Percentiles rank a stretch among this genome's conserved stretches.
phyloP scores from a whole-genome alignment of 345 rosid species.

The Populus simonii region DNA sequence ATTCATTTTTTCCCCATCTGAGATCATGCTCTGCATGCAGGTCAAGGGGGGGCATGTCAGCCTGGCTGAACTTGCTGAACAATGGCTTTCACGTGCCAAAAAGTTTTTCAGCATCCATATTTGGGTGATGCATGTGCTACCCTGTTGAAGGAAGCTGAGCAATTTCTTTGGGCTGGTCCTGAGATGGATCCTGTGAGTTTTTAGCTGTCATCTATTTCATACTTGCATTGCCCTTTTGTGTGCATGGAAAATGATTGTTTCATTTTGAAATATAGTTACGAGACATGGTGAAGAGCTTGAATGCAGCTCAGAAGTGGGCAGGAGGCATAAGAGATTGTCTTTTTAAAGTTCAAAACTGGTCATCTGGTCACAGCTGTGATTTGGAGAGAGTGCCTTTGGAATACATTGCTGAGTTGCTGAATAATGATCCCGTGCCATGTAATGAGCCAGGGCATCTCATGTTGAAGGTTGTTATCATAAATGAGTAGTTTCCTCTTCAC shows the following conservation, averaged over 20 bases:
- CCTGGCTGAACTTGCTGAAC: constrained; percentile 62
- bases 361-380: constrained; percentile 23
- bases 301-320: constrained; percentile 63
- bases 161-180: constrained; percentile 96
- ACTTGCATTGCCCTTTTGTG: constrained; percentile 11
- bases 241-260: constrained; percentile 4
- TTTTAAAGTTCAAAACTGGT: constrained; percentile 47
- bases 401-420: constrained; percentile 47
- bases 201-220: constrained; percentile 14
- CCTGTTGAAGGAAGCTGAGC: constrained; percentile 78
- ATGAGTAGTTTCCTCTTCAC: constrained; percentile 11
- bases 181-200: constrained; percentile 83
- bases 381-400: constrained; percentile 49
- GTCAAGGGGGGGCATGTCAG: constrained; percentile 49
- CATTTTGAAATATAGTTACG: constrained; percentile 54
- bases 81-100: constrained; percentile 58
- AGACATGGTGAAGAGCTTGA: constrained; percentile 51
- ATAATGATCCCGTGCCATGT: constrained; percentile 57
- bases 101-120: constrained; percentile 46
- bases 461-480: constrained; percentile 60
- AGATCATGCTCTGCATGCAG: constrained; percentile 29
- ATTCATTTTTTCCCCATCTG: background rate
- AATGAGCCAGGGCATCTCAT: constrained; percentile 55
- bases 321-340: constrained; percentile 62
- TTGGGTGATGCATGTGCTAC: constrained; percentile 45